Evolutionary conservation across 768 basidiomycete species (phyloP).

Genomic region (Suillus subaureus): DNA sequence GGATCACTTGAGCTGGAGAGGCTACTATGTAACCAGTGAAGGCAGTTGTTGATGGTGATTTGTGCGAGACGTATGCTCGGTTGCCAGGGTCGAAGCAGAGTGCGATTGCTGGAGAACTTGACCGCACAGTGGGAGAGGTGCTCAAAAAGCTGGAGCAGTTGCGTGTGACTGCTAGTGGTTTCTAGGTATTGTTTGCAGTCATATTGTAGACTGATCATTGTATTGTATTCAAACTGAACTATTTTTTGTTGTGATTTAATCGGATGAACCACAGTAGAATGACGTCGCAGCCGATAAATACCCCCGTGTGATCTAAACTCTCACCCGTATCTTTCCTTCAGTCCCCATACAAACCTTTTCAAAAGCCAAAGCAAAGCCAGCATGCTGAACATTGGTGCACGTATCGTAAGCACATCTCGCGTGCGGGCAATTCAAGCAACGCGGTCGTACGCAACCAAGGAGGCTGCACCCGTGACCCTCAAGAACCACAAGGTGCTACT

Average conservation of each 20-base stretch:
- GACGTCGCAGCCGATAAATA: not conserved
- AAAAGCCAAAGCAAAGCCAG: not conserved
- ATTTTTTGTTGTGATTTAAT: not conserved
- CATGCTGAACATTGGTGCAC: slow-evolving; percentile 25
- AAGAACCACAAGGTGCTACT: slow-evolving; percentile 47
- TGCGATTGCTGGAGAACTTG: slow-evolving; percentile 87
- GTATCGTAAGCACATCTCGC: slow-evolving; percentile 18
- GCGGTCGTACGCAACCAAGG: slow-evolving; percentile 21
- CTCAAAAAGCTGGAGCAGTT: slow-evolving; percentile 95
- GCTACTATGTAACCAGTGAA: slow-evolving; percentile 97
- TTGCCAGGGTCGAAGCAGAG: slow-evolving; percentile 86
- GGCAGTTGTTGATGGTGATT: slow-evolving; percentile 92
- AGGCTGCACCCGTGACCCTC: slow-evolving; percentile 38
- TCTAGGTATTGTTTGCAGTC: slow-evolving; percentile 42
- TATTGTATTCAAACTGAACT: slow-evolving; percentile 11
- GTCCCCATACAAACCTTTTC: not conserved
- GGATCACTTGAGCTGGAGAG: slow-evolving; percentile 93
- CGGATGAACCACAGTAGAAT: not conserved
- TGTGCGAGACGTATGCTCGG: slow-evolving; percentile 90
- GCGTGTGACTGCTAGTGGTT: slow-evolving; percentile 84
- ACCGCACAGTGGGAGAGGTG: slow-evolving; percentile 90
- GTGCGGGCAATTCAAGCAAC: slow-evolving; percentile 15
- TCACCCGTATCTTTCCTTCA: slow-evolving; percentile 8
- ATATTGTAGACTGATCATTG: slow-evolving; percentile 16
- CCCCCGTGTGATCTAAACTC: not conserved